Percentiles rank a stretch among this genome's conserved stretches.
phyloP scores from a whole-genome alignment of 2,329 filamentous ascomycete genomes.

The Claviceps humidiphila region DNA sequence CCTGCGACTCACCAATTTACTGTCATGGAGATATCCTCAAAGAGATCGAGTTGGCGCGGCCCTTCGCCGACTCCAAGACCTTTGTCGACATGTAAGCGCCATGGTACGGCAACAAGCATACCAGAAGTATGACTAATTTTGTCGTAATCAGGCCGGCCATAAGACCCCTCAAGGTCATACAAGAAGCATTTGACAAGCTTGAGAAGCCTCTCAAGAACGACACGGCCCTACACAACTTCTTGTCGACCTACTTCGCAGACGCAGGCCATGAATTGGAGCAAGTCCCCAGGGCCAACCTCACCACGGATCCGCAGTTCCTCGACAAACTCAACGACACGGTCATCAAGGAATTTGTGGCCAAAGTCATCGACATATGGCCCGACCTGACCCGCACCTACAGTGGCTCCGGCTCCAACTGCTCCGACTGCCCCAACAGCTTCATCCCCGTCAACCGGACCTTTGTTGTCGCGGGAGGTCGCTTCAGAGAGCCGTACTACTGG shows the following conservation, averaged over 20 bases:
- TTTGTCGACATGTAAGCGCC: conserved; percentile 52
- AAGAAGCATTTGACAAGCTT: conserved; percentile 46
- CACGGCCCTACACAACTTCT: conserved; percentile 46
- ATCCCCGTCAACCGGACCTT: conserved; percentile 54
- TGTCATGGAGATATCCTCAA: conserved; percentile 52
- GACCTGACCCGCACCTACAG: conserved; percentile 49
- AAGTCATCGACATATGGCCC: conserved; percentile 59
- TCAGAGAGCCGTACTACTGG: conserved; percentile 60
- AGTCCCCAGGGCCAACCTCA: conserved; percentile 36
- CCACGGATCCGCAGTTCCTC: conserved; percentile 45
- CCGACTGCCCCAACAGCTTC: conserved; percentile 49
- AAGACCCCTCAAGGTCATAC: conserved; percentile 44
- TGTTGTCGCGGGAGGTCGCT: conserved; percentile 58
- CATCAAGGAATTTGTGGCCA: conserved; percentile 44
- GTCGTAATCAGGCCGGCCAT: conserved; percentile 38
- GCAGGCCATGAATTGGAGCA: conserved; percentile 49
- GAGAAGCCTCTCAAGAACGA: conserved; percentile 49
- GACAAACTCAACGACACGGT: conserved; percentile 41
- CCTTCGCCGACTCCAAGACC: conserved; percentile 56
- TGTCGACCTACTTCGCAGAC: conserved; percentile 48
- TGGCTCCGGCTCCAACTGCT: conserved; percentile 37
- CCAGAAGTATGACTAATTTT: background rate
- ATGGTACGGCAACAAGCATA: background rate
- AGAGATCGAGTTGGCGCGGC: conserved; percentile 48
- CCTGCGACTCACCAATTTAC: conserved; percentile 55